Evolutionary conservation across 148 eudicot species (phyloP), one percentile per base, ranked within the genome.

Genomic region (Nepenthes gracilis): DNA sequence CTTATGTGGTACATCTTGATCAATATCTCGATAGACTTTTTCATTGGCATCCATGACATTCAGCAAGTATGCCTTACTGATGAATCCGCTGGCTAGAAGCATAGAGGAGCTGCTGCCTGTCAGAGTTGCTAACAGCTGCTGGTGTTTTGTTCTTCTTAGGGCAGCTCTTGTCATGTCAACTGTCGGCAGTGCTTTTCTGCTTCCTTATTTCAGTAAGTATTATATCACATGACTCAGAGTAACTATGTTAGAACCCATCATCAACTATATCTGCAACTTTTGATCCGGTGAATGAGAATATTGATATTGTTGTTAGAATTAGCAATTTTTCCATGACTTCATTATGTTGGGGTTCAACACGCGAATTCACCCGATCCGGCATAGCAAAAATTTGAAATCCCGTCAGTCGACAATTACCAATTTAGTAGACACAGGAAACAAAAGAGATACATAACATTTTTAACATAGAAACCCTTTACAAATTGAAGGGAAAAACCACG

Each of bases 21-120:
- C 45, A 40, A 3, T 40, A 3, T 40, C 45, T 40, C 8, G 45
- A 3, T 40, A 40, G 8, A 23, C 23, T 40, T 49, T 5, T 49
- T 12, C 13, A 5, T 49, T 11, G 34, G 11, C 11, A 67, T 78
- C 82, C 75, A 73, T 77, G 62, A 74, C 80, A 47, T 15, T 69
- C 54, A 59, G 38, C 62, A 87, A 50, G 37, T 88, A 78, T 72
- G 86, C 92, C 0, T 65, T 88, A 52, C 52, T 88, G 65, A 52
- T 88, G 77, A 88, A 85, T 66, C 96, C 96, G 6, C 54, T 88
- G 67, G 92, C 86, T 49, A 74, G 91, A 57, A 67, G 91, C 50
- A 75, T 88, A 60, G 96, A 88, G 62, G 96, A 88, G 77, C 64
- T 80, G 54, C 69, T 88, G 66, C 91, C 96, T 51, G 33, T 52